phyloP scores from a whole-genome alignment of 495 filamentous ascomycete genomes.

The Platismatia glauca region DNA sequence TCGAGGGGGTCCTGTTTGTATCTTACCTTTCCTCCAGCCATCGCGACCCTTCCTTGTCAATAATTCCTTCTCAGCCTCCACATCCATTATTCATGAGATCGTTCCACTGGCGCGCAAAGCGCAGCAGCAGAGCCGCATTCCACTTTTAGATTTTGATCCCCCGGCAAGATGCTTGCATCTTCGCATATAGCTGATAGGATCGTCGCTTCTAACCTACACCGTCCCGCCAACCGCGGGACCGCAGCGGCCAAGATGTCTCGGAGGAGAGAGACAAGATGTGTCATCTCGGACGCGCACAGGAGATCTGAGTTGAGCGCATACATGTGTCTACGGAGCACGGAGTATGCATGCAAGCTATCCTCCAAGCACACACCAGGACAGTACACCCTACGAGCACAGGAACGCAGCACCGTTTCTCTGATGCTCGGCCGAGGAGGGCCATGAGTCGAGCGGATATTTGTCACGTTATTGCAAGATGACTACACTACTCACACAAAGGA shows the following conservation, averaged over 20 bases:
- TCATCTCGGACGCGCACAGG: not conserved
- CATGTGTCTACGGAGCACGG: not conserved
- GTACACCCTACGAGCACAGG: not conserved
- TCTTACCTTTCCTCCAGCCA: not conserved
- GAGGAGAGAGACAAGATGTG: not conserved
- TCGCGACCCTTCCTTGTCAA: not conserved
- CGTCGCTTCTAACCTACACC: not conserved
- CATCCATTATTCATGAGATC: too few relatives aligned
- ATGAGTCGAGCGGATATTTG: not conserved
- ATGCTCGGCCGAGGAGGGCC: not conserved
- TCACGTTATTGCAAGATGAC: not conserved
- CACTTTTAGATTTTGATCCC: not conserved
- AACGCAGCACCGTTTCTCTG: not conserved
- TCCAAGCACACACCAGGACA: not conserved
- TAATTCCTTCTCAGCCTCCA: too few relatives aligned
- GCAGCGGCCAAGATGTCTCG: not conserved
- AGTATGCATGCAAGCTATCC: not conserved
- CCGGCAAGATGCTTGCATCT: not conserved
- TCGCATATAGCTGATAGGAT: not conserved
- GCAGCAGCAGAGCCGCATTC: constrained; percentile 1
- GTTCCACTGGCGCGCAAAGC: not conserved
- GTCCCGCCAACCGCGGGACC: not conserved
- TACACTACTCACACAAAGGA: not conserved
- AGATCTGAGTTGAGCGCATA: not conserved
- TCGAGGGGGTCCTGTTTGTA: not conserved